Base-by-base conservation (phyloP, 805 yeast species). In the Candida golubevii region DNA sequence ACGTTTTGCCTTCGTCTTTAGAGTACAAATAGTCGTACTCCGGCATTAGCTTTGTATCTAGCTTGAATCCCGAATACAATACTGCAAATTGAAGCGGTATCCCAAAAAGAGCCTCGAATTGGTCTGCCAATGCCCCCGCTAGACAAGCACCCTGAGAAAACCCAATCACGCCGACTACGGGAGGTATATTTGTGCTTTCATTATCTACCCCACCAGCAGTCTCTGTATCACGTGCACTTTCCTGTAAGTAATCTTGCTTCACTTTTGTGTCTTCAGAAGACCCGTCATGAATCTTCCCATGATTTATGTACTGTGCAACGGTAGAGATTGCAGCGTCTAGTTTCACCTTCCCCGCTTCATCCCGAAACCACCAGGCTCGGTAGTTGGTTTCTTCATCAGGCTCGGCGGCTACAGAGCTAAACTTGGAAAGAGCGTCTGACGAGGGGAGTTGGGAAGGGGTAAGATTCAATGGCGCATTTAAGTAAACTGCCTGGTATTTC, bases 61-160 rank as follows among this genome's bases (percentile, higher is more conserved):
- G 40, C 47, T 57, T 64, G 55, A 67, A 71, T 0, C 96, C 96
- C 1, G 93, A 80, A 54, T 87, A 87, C 36, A 87, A 63, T 6
- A 93, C 67, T 12, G 83, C 88, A 59, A 89, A 88, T 57, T 86
- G 80, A 56, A 91, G 50, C 13, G 56, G 51, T 1, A 56, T 41
- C 5, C 79, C 79, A 32, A 80, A 77, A 34, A 83, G 55, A 23
- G 74, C 72, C 18, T 77, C 71, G 50, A 84, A 80, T 33, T 75
- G 72, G 52, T 80, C 79, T 36, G 86, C 71, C 28, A 89, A 60
- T 26, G 87, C 71, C 1, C 91, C 86, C 1, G 88, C 83, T 31
- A 91, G 67, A 1, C 93, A 95, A 7, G 97, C 95, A 49, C 99
- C 99, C 63, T 93, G 98, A 9, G 95, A 84, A 61, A 91, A 91